These are phyloP conservation scores for Fraxinus xanthoxyloides DNA, from an alignment of 305 asterid species.

Conservation along the genomic window DNA sequence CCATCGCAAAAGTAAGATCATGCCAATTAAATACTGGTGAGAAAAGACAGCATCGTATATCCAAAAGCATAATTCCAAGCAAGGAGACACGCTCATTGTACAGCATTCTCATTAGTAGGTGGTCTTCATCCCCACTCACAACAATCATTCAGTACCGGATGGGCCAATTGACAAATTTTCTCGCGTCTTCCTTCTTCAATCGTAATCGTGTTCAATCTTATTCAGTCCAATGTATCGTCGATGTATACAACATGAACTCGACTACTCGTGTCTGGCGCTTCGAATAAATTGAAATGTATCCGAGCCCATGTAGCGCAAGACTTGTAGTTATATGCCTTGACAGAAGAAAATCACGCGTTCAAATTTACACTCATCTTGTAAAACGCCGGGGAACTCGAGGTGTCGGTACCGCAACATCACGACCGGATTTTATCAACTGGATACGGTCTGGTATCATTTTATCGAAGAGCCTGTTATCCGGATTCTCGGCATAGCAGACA, in stretches of 20 bases:
- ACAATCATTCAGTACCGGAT: background rate
- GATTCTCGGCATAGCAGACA: slow-evolving; percentile 91
- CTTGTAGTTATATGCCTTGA: background rate
- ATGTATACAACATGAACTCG: background rate
- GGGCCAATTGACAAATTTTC: background rate
- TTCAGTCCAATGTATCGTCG: background rate
- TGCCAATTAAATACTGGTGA: background rate
- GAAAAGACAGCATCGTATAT: background rate
- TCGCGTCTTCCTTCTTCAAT: background rate
- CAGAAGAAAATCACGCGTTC: background rate
- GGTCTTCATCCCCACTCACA: background rate
- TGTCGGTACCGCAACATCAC: slow-evolving; percentile 51
- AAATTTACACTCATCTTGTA: slow-evolving; percentile 31
- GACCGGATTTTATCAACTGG: slow-evolving; percentile 50
- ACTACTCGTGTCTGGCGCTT: background rate
- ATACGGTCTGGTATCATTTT: slow-evolving; percentile 55
- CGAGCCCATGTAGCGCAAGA: background rate
- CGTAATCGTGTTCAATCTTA: background rate
- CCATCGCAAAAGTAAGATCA: background rate
- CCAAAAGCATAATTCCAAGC: background rate
- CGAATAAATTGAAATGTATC: background rate
- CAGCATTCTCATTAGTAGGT: background rate
- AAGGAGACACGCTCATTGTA: background rate
- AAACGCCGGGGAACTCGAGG: slow-evolving; percentile 75
- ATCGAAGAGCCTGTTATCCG: slow-evolving; percentile 64